Conservation (phyloP, 441 rosid species). For the Erodium moschatum region DNA sequence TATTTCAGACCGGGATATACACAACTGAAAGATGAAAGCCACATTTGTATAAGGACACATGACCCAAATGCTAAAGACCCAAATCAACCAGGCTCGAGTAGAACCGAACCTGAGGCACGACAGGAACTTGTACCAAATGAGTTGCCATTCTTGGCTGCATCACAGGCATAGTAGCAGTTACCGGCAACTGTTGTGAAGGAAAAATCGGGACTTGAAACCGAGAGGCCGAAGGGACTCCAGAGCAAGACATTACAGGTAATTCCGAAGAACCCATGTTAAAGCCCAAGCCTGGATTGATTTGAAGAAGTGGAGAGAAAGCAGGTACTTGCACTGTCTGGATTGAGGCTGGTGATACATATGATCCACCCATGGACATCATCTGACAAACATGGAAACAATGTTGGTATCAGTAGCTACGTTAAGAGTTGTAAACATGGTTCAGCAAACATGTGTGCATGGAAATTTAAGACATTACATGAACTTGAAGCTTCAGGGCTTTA, state of each 20-base stretch:
- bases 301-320: neutral
- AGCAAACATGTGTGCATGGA: neutral
- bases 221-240: slow-evolving; percentile 2
- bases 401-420: neutral
- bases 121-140: neutral
- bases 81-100: neutral
- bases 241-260: slow-evolving; percentile 2
- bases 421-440: neutral
- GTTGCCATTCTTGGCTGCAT: slow-evolving; percentile 2
- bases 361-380: slow-evolving; percentile 5
- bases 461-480: neutral
- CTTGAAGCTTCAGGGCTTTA: slow-evolving; percentile 14
- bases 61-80: neutral
- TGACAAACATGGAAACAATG: neutral
- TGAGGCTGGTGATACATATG: neutral
- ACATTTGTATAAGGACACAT: too few relatives aligned
- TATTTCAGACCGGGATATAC: too few relatives aligned
- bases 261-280: neutral
- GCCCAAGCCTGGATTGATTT: neutral
- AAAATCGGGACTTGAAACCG: neutral
- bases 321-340: slow-evolving; percentile 1
- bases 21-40: too few relatives aligned
- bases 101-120: slow-evolving; percentile 2
- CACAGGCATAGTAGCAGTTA: neutral
- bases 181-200: slow-evolving; percentile 4